phyloP scores from a whole-genome alignment of 345 rosid genomes.

The Eucalyptus curtisii region DNA sequence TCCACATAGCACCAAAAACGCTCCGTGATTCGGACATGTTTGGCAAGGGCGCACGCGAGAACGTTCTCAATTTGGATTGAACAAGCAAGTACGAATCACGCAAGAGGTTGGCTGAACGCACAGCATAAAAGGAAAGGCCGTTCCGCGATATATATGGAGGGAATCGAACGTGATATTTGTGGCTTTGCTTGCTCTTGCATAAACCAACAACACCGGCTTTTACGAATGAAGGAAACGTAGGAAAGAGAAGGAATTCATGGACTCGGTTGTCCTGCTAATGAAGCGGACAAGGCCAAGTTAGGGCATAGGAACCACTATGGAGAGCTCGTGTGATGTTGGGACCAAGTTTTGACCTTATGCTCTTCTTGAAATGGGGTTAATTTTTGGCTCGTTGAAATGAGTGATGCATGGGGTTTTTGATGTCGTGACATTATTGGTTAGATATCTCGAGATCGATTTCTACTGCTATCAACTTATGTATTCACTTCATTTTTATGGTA shows the following conservation, averaged over 20 bases:
- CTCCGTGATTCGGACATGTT: background rate
- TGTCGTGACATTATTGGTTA: background rate
- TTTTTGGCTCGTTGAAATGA: background rate
- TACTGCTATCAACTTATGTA: background rate
- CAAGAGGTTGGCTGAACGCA: background rate
- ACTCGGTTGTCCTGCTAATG: background rate
- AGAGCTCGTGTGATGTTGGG: background rate
- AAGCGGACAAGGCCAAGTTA: background rate
- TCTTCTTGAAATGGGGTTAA: background rate
- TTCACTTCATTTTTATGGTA: background rate
- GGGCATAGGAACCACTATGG: background rate
- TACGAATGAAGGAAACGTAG: background rate
- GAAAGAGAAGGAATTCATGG: background rate
- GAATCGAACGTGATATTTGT: constrained; percentile 11
- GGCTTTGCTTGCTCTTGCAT: constrained; percentile 14
- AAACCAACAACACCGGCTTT: constrained; percentile 4
- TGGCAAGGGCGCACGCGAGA: background rate
- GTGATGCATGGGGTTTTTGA: background rate
- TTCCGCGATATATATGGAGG: constrained; percentile 12
- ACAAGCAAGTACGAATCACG: background rate
- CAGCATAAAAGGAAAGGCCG: background rate
- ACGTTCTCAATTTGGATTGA: background rate
- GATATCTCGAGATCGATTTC: background rate
- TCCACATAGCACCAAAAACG: background rate
- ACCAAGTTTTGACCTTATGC: background rate